phyloP scores from a whole-genome alignment of 768 basidiomycete genomes.

The Amanita fuliginea region DNA sequence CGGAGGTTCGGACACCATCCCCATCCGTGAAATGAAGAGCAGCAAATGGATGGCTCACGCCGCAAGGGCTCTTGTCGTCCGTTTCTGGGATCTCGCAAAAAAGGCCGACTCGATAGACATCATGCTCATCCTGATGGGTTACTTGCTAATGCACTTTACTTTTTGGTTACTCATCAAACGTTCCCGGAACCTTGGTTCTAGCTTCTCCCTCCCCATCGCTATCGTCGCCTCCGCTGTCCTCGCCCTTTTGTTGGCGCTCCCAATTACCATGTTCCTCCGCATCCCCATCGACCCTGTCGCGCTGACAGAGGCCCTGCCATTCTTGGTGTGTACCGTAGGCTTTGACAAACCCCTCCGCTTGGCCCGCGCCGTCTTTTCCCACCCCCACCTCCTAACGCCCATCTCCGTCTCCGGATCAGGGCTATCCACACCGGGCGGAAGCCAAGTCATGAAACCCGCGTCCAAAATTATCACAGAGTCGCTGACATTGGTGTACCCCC shows the following conservation, averaged over 20 bases:
- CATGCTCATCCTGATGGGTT: slow-evolving; percentile 85
- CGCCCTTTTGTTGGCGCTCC: slow-evolving; percentile 76
- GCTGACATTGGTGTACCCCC: slow-evolving; percentile 64
- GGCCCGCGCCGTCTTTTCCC: slow-evolving; percentile 80
- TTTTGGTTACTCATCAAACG: slow-evolving; percentile 87
- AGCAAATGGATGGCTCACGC: slow-evolving; percentile 90
- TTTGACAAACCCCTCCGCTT: slow-evolving; percentile 96
- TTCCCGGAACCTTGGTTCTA: slow-evolving; percentile 73
- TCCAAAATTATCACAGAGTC: slow-evolving; percentile 80
- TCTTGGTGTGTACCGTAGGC: slow-evolving; percentile 94
- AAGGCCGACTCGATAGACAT: slow-evolving; percentile 97
- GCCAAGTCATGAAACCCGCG: slow-evolving; percentile 49
- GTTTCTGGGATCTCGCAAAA: slow-evolving; percentile 85
- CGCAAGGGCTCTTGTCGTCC: slow-evolving; percentile 53
- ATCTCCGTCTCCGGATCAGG: slow-evolving; percentile 13
- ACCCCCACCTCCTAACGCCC: slow-evolving; percentile 50
- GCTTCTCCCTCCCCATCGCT: slow-evolving; percentile 47
- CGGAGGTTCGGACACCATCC: slow-evolving; percentile 28
- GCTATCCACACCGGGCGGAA: slow-evolving; percentile 11
- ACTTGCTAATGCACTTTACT: slow-evolving; percentile 91
- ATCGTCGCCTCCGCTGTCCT: slow-evolving; percentile 75
- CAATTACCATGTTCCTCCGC: slow-evolving; percentile 57
- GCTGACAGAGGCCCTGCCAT: slow-evolving; percentile 91
- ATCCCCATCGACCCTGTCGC: slow-evolving; percentile 91
- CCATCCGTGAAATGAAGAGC: slow-evolving; percentile 66